A percentile compares a stretch with the other conserved stretches of the same genome.
Conservation (phyloP, 768 basidiomycete genomes). For the Lentinus tigrinus region DNA sequence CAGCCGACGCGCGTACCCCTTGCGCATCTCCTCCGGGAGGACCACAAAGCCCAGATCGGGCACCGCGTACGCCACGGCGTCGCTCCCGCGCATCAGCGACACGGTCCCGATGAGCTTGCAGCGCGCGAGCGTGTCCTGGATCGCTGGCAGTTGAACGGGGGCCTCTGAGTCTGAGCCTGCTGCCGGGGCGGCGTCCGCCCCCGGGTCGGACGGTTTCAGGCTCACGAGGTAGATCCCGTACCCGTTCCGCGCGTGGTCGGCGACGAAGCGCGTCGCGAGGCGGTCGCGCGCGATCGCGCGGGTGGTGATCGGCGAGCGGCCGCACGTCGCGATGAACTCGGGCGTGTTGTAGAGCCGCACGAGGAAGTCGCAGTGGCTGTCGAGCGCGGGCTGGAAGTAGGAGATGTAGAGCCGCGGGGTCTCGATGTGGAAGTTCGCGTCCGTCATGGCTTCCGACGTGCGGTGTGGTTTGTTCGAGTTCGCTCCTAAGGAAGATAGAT, state of each 20-base stretch:
- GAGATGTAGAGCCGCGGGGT: neutral
- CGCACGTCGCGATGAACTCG: neutral
- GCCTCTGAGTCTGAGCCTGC: too few relatives aligned
- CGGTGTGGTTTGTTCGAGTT: too few relatives aligned
- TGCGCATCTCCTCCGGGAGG: neutral
- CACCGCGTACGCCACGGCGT: neutral
- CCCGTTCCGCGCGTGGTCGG: neutral
- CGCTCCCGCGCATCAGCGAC: neutral
- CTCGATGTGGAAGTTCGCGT: neutral
- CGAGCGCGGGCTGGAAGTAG: neutral
- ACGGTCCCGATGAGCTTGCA: neutral
- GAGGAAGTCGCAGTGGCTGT: conserved; percentile 1
- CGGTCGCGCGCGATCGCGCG: neutral
- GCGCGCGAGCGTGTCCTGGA: neutral
- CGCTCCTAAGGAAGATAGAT: too few relatives aligned
- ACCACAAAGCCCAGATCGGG: neutral
- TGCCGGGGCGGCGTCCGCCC: neutral
- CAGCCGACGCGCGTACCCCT: neutral
- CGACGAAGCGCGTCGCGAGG: neutral
- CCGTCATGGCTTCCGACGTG: neutral
- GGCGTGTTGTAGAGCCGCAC: neutral
- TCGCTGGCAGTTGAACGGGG: neutral
- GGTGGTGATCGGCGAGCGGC: neutral
- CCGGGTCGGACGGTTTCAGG: neutral
- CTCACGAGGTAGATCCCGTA: neutral